These are phyloP conservation scores for Corylus heterophylla DNA, from an alignment of 306 rosid genomes.

Conservation along the genomic window DNA sequence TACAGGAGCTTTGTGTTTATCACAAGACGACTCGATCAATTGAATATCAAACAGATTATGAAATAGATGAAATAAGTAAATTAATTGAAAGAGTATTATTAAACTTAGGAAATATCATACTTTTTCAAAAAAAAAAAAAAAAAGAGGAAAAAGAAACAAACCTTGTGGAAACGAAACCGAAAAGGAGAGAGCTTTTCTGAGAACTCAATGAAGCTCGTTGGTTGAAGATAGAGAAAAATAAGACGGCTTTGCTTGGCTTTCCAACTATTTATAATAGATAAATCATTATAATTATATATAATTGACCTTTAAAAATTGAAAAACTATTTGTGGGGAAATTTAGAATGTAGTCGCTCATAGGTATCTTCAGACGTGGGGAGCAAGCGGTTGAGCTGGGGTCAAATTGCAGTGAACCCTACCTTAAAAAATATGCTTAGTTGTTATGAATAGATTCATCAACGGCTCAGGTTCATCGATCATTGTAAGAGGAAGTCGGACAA, in stretches of 20 bases:
- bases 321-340: background rate
- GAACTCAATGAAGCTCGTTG: slow-evolving; percentile 28
- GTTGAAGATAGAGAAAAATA: slow-evolving; percentile 27
- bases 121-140: background rate
- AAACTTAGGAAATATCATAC: background rate
- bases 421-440: background rate
- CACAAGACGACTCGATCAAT: background rate
- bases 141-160: slow-evolving; percentile 9
- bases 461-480: too few relatives aligned
- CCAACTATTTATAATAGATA: slow-evolving; percentile 11
- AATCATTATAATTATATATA: background rate
- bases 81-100: background rate
- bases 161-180: slow-evolving; percentile 35
- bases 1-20: background rate
- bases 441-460: too few relatives aligned
- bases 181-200: slow-evolving; percentile 25
- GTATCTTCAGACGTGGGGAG: background rate
- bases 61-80: background rate
- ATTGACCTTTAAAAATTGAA: background rate
- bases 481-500: too few relatives aligned
- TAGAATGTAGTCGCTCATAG: background rate
- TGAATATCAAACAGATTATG: background rate
- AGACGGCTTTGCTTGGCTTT: background rate
- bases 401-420: background rate
- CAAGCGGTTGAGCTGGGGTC: background rate